Evolutionary conservation across 1,139 yeast genomes (phyloP).

Genomic region (Suhomyces bribrorum): DNA sequence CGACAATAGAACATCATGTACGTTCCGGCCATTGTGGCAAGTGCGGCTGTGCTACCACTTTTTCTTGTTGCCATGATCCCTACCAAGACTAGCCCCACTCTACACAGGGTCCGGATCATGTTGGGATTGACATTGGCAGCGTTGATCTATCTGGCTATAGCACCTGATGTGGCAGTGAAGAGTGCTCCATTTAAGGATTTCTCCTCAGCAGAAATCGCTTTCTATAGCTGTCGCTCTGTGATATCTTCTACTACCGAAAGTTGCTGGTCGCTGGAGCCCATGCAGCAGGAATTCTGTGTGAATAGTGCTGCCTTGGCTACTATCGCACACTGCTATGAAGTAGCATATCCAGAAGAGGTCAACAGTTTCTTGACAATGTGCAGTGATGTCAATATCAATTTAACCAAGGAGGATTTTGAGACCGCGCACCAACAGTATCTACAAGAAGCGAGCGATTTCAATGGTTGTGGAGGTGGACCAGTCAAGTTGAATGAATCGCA

Average conservation of each 20-base stretch:
- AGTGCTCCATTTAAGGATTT: slow-evolving; percentile 41
- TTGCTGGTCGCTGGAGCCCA: slow-evolving; percentile 7
- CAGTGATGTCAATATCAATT: slow-evolving; percentile 24
- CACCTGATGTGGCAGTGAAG: slow-evolving; percentile 33
- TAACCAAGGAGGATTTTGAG: slow-evolving; percentile 32
- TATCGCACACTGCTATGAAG: slow-evolving; percentile 38
- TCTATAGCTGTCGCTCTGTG: slow-evolving; percentile 33
- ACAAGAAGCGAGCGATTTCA: slow-evolving; percentile 22
- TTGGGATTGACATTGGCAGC: slow-evolving; percentile 16
- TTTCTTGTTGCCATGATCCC: slow-evolving; percentile 3
- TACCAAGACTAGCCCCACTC: neutral
- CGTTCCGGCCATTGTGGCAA: slow-evolving; percentile 1
- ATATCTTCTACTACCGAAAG: slow-evolving; percentile 12
- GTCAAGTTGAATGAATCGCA: slow-evolving; percentile 26
- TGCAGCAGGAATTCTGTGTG: slow-evolving; percentile 23
- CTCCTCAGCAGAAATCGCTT: slow-evolving; percentile 33
- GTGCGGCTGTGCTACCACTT: slow-evolving; percentile 5
- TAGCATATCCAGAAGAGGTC: slow-evolving; percentile 27
- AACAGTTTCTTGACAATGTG: slow-evolving; percentile 31
- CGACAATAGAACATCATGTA: slow-evolving; percentile 2
- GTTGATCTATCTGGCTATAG: slow-evolving; percentile 24
- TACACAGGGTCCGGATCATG: slow-evolving; percentile 1
- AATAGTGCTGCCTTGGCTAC: slow-evolving; percentile 43
- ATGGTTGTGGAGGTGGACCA: slow-evolving; percentile 25
- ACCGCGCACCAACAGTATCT: slow-evolving; percentile 44